phyloP scores from a whole-genome alignment of 495 filamentous ascomycete species.

The Neurospora sp. region DNA sequence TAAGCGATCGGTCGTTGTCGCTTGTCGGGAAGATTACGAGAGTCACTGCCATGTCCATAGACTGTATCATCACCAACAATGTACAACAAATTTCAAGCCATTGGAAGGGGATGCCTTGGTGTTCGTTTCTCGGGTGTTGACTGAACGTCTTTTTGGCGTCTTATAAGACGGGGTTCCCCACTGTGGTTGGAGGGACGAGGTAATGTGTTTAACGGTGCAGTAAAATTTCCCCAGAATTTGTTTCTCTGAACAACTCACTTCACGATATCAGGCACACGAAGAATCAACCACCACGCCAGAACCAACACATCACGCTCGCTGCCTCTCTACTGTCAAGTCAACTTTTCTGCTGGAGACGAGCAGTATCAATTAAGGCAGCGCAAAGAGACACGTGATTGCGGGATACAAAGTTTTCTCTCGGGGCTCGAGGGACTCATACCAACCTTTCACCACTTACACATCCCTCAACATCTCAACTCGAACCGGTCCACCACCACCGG shows the following conservation, averaged over 20 bases:
- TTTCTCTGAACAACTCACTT: background rate
- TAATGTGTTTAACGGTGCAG: background rate
- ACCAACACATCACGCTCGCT: background rate
- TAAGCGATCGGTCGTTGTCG: slow-evolving; percentile 17
- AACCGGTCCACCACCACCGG: background rate
- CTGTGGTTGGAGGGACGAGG: background rate
- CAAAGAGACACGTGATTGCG: background rate
- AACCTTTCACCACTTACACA: background rate
- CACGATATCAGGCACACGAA: background rate
- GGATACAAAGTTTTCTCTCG: background rate
- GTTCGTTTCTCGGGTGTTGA: background rate
- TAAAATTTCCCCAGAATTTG: background rate
- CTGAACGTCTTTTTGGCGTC: background rate
- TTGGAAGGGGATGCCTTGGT: background rate
- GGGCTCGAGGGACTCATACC: background rate
- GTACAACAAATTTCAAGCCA: slow-evolving; percentile 13
- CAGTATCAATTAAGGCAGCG: background rate
- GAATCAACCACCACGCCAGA: background rate
- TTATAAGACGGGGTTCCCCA: background rate
- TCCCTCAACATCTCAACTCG: background rate
- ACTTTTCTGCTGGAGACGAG: background rate
- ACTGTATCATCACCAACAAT: slow-evolving; percentile 15
- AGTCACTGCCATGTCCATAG: slow-evolving; percentile 6
- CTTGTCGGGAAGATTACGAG: slow-evolving; percentile 1
- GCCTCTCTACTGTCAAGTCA: background rate